Percentiles rank a stretch among this genome's conserved stretches.
Evolutionary conservation across 2,329 filamentous ascomycete genomes (phyloP).

Genomic region (Fusarium verticillioides): DNA sequence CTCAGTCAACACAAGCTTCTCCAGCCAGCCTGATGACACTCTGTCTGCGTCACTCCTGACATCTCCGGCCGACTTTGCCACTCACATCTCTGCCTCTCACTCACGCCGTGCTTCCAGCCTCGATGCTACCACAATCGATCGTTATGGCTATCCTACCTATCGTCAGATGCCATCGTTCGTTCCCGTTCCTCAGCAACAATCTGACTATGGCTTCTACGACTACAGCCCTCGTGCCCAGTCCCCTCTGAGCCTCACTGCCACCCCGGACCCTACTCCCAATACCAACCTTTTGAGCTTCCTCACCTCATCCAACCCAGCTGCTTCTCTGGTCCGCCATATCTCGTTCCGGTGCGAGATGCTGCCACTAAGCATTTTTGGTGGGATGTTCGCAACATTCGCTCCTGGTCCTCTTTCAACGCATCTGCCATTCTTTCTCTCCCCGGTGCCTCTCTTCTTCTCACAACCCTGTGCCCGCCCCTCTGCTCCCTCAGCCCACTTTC

Average conservation of each 20-base stretch:
- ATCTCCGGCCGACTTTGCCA: slow-evolving; percentile 70
- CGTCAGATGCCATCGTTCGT: slow-evolving; percentile 71
- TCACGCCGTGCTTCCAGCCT: slow-evolving; percentile 73
- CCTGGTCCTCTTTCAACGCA: slow-evolving; percentile 84
- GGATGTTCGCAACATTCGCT: slow-evolving; percentile 88
- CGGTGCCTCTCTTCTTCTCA: slow-evolving; percentile 77
- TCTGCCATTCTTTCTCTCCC: slow-evolving; percentile 77
- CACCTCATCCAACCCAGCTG: slow-evolving; percentile 81
- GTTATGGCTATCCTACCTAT: slow-evolving; percentile 87
- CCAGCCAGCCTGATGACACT: slow-evolving; percentile 46
- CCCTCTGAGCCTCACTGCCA: slow-evolving; percentile 54
- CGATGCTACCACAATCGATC: slow-evolving; percentile 72
- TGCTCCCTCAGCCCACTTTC: slow-evolving; percentile 68
- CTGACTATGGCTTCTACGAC: slow-evolving; percentile 57
- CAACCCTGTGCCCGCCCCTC: slow-evolving; percentile 70
- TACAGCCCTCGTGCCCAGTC: slow-evolving; percentile 61
- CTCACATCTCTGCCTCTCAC: slow-evolving; percentile 48
- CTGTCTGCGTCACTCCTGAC: slow-evolving; percentile 67
- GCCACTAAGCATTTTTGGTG: slow-evolving; percentile 92
- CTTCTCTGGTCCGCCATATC: slow-evolving; percentile 82
- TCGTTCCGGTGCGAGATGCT: slow-evolving; percentile 73
- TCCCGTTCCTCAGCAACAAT: slow-evolving; percentile 37
- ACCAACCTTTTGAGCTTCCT: slow-evolving; percentile 84
- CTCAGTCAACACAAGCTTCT: slow-evolving; percentile 54
- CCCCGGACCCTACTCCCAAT: slow-evolving; percentile 60